Percentiles rank a stretch among this genome's conserved stretches.
Conservation (phyloP, 495 filamentous ascomycete species). For the Lentithecium fluviatile region DNA sequence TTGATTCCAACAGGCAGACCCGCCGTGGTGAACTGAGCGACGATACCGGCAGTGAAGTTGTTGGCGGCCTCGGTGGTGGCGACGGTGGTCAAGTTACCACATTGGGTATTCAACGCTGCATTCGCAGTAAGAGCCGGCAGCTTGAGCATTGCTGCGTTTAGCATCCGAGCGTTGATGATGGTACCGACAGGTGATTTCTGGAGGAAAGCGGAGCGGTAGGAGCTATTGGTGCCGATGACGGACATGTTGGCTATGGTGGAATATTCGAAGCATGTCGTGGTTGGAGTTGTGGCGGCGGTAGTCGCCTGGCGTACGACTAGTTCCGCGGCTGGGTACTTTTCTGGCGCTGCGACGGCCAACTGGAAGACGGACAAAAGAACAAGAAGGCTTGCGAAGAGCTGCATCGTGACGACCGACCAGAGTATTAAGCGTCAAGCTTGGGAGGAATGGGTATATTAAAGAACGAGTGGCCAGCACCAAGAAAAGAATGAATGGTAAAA, state of each 20-base stretch:
- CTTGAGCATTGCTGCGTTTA: constrained; percentile 37
- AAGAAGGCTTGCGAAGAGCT: constrained; percentile 24
- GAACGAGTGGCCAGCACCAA: constrained; percentile 2
- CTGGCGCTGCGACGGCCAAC: constrained; percentile 4
- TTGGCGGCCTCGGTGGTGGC: constrained; percentile 38
- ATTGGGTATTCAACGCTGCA: constrained; percentile 38
- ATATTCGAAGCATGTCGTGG: constrained; percentile 38
- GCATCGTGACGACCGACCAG: not conserved
- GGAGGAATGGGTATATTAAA: not conserved
- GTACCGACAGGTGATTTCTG: constrained; percentile 39
- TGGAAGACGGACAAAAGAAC: constrained; percentile 18
- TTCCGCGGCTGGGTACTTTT: constrained; percentile 2
- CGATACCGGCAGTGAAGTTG: constrained; percentile 42
- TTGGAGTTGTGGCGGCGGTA: not conserved
- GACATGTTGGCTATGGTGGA: constrained; percentile 31
- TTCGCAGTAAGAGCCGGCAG: constrained; percentile 40
- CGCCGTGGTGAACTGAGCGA: constrained; percentile 21
- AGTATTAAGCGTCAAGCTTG: not conserved
- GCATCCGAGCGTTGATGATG: constrained; percentile 34
- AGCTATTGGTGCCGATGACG: constrained; percentile 40
- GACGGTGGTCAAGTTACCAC: constrained; percentile 41
- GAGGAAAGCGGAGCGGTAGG: constrained; percentile 43
- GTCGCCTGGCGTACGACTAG: constrained; percentile 18
- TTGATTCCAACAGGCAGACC: constrained; percentile 7
- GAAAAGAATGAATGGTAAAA: not conserved